A percentile compares a stretch with the other conserved stretches of the same genome.
phyloP scores from a whole-genome alignment of 1,284 basidiomycete species.

The Rhodotorula sp. region DNA sequence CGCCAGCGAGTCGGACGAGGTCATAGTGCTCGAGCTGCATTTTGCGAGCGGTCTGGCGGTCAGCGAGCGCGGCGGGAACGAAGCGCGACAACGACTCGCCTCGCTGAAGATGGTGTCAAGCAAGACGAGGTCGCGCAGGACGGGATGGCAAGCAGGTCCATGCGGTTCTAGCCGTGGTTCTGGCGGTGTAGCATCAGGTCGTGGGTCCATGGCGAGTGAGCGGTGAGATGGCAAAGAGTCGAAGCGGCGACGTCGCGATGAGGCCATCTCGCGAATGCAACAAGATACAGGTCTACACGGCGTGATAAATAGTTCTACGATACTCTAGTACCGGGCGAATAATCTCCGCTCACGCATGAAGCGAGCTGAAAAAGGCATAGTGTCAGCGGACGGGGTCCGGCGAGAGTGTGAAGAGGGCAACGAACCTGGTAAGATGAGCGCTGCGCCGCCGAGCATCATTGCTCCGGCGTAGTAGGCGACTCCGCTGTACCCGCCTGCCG shows the following conservation, averaged over 20 bases:
- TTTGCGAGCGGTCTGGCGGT: background rate
- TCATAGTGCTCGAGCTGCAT: background rate
- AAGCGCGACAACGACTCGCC: background rate
- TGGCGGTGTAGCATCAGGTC: background rate
- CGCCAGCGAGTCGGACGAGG: background rate
- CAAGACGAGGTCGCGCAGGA: background rate
- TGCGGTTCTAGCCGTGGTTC: background rate
- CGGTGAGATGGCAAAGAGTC: background rate
- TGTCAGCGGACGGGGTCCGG: background rate
- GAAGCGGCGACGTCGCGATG: background rate
- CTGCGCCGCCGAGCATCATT: conserved; percentile 22
- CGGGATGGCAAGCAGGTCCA: background rate
- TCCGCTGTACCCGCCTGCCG: conserved; percentile 9
- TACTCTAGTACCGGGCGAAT: background rate
- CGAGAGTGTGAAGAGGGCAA: too few relatives aligned
- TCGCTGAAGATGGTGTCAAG: conserved; percentile 3
- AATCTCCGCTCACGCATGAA: background rate
- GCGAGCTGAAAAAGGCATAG: background rate
- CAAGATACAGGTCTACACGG: background rate
- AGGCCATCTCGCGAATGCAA: background rate
- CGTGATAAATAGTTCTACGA: background rate
- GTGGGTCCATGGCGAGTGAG: conserved; percentile 1
- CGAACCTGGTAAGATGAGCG: conserved; percentile 21
- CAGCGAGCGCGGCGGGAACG: background rate
- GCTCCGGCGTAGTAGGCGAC: conserved; percentile 31